Evolutionary conservation across 345 rosid species (phyloP).

Genomic region (Dimocarpus longan): DNA sequence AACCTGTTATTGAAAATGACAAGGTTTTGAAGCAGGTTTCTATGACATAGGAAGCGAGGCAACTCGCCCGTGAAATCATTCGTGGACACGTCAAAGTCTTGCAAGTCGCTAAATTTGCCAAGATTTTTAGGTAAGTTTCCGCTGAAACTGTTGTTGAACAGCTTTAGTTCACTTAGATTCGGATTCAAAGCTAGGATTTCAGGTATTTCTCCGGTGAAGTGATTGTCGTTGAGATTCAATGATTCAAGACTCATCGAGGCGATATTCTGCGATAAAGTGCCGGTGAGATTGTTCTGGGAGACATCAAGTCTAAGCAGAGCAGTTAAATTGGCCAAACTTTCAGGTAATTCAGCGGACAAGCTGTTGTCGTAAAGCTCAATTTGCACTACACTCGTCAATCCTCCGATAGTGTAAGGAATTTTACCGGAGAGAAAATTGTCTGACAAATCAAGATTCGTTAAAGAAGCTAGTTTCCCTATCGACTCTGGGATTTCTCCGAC

Average conservation of each 20-base stretch:
- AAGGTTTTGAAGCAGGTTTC: slow-evolving; percentile 38
- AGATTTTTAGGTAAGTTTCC: slow-evolving; percentile 59
- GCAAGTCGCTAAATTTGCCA: slow-evolving; percentile 51
- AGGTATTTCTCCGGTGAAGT: slow-evolving; percentile 58
- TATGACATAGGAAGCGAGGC: slow-evolving; percentile 58
- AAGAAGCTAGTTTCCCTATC: slow-evolving; percentile 43
- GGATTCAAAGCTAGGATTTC: slow-evolving; percentile 50
- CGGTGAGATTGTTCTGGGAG: slow-evolving; percentile 68
- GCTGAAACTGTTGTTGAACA: slow-evolving; percentile 76
- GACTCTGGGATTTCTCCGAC: slow-evolving; percentile 60
- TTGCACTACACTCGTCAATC: slow-evolving; percentile 36
- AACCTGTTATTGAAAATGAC: slow-evolving; percentile 54
- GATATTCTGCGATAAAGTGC: slow-evolving; percentile 46
- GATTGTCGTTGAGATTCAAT: slow-evolving; percentile 62
- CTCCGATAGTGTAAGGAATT: slow-evolving; percentile 51
- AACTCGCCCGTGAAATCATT: slow-evolving; percentile 56
- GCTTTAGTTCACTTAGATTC: slow-evolving; percentile 44
- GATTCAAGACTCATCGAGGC: slow-evolving; percentile 45
- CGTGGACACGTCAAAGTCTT: slow-evolving; percentile 66
- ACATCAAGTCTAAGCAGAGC: slow-evolving; percentile 47
- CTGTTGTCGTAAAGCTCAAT: slow-evolving; percentile 52
- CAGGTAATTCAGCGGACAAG: slow-evolving; percentile 57
- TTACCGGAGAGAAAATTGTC: slow-evolving; percentile 49
- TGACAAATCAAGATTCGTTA: slow-evolving; percentile 52
- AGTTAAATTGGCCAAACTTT: slow-evolving; percentile 48